These are phyloP conservation scores for Aureobasidium sp. DNA, from an alignment of 2,329 filamentous ascomycete species.

Conservation along the genomic window DNA sequence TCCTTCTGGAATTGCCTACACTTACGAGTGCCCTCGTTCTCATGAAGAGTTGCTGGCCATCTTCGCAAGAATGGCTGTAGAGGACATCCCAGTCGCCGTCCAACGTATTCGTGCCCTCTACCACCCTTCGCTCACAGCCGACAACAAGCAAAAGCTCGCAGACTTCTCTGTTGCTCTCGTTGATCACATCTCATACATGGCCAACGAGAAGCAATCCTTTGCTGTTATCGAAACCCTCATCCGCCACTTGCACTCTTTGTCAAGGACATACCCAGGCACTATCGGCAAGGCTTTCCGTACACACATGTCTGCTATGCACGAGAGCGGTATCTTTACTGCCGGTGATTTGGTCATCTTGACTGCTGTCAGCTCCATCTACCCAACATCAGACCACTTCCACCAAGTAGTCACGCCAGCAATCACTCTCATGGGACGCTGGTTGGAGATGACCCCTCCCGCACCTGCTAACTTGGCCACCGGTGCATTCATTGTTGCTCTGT, in stretches of 20 bases:
- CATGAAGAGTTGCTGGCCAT: slow-evolving; percentile 65
- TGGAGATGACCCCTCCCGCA: slow-evolving; percentile 66
- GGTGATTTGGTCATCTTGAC: slow-evolving; percentile 80
- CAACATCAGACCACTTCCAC: slow-evolving; percentile 95
- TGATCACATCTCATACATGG: slow-evolving; percentile 55
- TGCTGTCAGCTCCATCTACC: slow-evolving; percentile 76
- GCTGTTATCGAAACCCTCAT: slow-evolving; percentile 67
- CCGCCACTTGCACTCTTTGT: slow-evolving; percentile 85
- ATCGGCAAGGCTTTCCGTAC: slow-evolving; percentile 69
- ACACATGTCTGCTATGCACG: slow-evolving; percentile 54
- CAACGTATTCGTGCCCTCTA: slow-evolving; percentile 89
- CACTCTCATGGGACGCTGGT: slow-evolving; percentile 72
- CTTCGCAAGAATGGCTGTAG: slow-evolving; percentile 51
- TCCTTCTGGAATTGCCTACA: slow-evolving; percentile 58
- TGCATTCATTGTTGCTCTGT: slow-evolving; percentile 69
- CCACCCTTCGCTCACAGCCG: slow-evolving; percentile 73
- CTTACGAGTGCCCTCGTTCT: slow-evolving; percentile 74
- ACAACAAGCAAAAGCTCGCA: slow-evolving; percentile 76
- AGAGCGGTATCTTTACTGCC: slow-evolving; percentile 45
- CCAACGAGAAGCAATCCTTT: slow-evolving; percentile 47
- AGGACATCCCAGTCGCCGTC: slow-evolving; percentile 65
- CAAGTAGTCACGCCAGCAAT: slow-evolving; percentile 86
- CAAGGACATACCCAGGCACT: slow-evolving; percentile 72
- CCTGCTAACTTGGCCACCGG: slow-evolving; percentile 64
- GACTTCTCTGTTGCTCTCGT: slow-evolving; percentile 60